Evolutionary conservation across 192 early-diverging fungal species (phyloP).

Genomic region (Gigaspora rosea): DNA sequence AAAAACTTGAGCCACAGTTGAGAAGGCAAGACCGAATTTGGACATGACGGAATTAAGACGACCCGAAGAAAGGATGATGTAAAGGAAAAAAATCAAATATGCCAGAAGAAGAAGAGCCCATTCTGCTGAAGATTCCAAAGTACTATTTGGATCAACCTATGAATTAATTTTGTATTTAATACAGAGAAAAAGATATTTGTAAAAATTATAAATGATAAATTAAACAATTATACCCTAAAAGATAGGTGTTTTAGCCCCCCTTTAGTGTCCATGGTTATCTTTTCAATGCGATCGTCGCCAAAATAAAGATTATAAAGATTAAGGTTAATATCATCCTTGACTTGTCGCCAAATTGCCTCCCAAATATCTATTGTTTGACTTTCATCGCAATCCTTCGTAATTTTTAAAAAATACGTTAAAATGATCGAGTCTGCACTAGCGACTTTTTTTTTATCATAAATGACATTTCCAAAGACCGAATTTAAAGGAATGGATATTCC

Average conservation of each 20-base stretch:
- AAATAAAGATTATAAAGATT: background rate
- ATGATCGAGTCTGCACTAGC: constrained; percentile 52
- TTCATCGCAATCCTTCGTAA: constrained; percentile 29
- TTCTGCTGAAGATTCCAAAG: constrained; percentile 39
- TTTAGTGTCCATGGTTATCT: constrained; percentile 12
- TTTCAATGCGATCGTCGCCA: constrained; percentile 13
- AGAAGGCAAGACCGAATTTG: constrained; percentile 69
- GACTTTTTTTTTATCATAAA: constrained; percentile 18
- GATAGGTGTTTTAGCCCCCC: constrained; percentile 46
- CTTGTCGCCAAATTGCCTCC: constrained; percentile 47
- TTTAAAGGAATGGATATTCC: constrained; percentile 18
- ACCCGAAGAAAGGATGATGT: constrained; percentile 68
- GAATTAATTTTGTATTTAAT: constrained; percentile 33
- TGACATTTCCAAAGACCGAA: constrained; percentile 2
- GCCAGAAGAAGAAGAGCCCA: constrained; percentile 51
- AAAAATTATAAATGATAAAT: constrained; percentile 2
- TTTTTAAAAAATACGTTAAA: constrained; percentile 53
- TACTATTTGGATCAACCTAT: background rate
- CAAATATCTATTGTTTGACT: constrained; percentile 38
- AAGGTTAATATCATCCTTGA: background rate
- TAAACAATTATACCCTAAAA: constrained; percentile 33
- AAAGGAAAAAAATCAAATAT: constrained; percentile 64
- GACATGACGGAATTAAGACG: constrained; percentile 75
- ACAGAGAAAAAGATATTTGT: background rate
- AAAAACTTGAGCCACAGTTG: constrained; percentile 65